Conservation (phyloP, 176 grass and related monocot genomes). For the Dendrocalamus sinicus region DNA sequence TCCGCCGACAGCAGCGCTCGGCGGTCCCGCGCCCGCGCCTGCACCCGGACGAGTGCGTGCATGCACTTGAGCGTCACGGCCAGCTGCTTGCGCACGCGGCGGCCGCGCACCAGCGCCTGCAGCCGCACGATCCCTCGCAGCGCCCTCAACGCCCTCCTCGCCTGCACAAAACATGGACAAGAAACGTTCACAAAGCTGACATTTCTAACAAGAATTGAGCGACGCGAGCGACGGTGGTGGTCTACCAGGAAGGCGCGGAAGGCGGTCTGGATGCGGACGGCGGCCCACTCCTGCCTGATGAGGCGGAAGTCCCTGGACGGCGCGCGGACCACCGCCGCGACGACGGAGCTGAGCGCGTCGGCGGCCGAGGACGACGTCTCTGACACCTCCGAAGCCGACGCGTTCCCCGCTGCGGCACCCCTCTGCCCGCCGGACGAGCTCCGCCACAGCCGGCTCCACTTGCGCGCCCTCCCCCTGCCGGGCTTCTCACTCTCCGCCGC, state of each 20-base stretch:
- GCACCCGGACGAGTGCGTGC: constrained; percentile 74
- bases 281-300: constrained; percentile 70
- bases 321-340: constrained; percentile 66
- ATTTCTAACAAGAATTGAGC: neutral
- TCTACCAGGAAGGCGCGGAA: constrained; percentile 83
- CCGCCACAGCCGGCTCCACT: constrained; percentile 78
- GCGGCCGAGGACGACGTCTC: constrained; percentile 52
- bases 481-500: constrained; percentile 44
- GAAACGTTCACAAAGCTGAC: neutral
- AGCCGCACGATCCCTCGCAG: constrained; percentile 81
- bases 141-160: constrained; percentile 74
- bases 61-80: constrained; percentile 82
- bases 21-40: constrained; percentile 64
- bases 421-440: constrained; percentile 58
- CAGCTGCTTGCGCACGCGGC: constrained; percentile 79
- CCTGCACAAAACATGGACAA: constrained; percentile 41
- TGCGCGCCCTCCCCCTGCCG: constrained; percentile 51
- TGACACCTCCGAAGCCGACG: constrained; percentile 61
- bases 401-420: constrained; percentile 23
- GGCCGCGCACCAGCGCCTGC: constrained; percentile 82
- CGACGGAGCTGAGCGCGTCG: constrained; percentile 61
- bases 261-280: constrained; percentile 75
- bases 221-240: neutral
- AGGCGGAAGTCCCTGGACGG: constrained; percentile 69
- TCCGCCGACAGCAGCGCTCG: constrained; percentile 49